These are phyloP conservation scores for Agaricus sinodeliciosus DNA, from an alignment of 768 basidiomycete genomes.

Conservation along the genomic window DNA sequence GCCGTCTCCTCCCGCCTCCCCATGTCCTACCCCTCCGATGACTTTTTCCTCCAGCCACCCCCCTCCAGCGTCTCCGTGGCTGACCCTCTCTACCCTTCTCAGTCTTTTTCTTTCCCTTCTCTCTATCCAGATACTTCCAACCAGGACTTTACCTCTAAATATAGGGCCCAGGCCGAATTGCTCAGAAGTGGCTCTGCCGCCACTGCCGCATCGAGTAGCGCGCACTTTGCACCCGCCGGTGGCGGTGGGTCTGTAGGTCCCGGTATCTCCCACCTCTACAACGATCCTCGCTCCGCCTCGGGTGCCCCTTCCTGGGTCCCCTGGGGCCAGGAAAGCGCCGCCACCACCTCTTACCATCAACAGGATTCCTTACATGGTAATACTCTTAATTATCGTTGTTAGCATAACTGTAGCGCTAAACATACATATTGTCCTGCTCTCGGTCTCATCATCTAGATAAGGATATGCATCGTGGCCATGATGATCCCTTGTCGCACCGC, in stretches of 20 bases:
- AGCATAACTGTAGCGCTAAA: slow-evolving; percentile 28
- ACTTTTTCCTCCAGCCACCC: slow-evolving; percentile 35
- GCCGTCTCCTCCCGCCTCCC: slow-evolving; percentile 10
- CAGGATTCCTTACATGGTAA: slow-evolving; percentile 23
- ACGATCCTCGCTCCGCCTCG: slow-evolving; percentile 4
- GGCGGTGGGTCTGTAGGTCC: slow-evolving; percentile 10
- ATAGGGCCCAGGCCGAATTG: slow-evolving; percentile 35
- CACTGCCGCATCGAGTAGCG: not conserved
- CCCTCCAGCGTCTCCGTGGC: slow-evolving; percentile 22
- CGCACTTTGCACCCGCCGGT: slow-evolving; percentile 6
- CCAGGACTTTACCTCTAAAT: slow-evolving; percentile 41
- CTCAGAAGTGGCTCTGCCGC: slow-evolving; percentile 11
- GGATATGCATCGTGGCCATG: slow-evolving; percentile 9
- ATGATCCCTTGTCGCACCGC: slow-evolving; percentile 12
- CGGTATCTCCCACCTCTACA: slow-evolving; percentile 10
- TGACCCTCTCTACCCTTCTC: slow-evolving; percentile 12
- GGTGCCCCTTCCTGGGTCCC: slow-evolving; percentile 8
- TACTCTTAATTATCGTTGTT: slow-evolving; percentile 23
- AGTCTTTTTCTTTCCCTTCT: slow-evolving; percentile 16
- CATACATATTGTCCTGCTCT: slow-evolving; percentile 14
- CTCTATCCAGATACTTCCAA: slow-evolving; percentile 15
- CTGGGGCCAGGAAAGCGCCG: slow-evolving; percentile 8
- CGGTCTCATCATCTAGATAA: slow-evolving; percentile 8
- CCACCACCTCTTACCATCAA: slow-evolving; percentile 8
- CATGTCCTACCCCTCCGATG: slow-evolving; percentile 25